Evolutionary conservation across 192 early-diverging fungal genomes (phyloP).

Genomic region (Coemansia sp.): DNA sequence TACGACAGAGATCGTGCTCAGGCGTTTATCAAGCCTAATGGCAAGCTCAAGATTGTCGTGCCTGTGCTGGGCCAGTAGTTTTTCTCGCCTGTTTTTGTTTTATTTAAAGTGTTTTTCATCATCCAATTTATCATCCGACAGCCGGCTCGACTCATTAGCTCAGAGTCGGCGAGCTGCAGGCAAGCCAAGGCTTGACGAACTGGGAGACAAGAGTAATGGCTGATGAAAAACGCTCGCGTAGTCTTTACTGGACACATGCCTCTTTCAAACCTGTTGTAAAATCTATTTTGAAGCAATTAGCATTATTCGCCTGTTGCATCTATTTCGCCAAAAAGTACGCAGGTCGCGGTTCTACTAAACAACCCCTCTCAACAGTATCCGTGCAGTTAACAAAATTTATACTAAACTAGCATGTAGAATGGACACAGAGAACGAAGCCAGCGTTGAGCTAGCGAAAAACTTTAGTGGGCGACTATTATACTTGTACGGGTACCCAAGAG

Average conservation of each 20-base stretch:
- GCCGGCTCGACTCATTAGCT: too few relatives aligned
- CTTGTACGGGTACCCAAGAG: slow-evolving; percentile 25
- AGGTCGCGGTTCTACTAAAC: neutral
- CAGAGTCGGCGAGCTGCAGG: too few relatives aligned
- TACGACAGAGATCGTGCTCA: slow-evolving; percentile 52
- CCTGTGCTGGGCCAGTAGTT: slow-evolving; percentile 21
- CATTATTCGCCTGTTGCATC: neutral
- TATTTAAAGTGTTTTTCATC: neutral
- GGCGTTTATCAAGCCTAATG: slow-evolving; percentile 52
- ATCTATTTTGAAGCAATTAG: neutral
- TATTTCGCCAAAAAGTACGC: neutral
- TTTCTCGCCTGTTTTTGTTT: neutral
- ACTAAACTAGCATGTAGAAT: neutral
- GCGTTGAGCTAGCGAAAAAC: neutral
- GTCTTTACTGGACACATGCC: too few relatives aligned
- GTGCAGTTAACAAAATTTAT: neutral
- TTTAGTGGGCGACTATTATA: slow-evolving; percentile 15
- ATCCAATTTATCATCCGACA: too few relatives aligned
- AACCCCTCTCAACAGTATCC: neutral
- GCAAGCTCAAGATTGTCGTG: slow-evolving; percentile 52
- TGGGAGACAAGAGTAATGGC: too few relatives aligned
- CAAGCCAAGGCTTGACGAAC: neutral
- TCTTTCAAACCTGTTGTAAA: too few relatives aligned
- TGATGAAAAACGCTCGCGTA: too few relatives aligned
- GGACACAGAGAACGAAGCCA: slow-evolving; percentile 4